Conservation (phyloP, 805 yeast genomes). For the Diddensiella santjacobensis region DNA sequence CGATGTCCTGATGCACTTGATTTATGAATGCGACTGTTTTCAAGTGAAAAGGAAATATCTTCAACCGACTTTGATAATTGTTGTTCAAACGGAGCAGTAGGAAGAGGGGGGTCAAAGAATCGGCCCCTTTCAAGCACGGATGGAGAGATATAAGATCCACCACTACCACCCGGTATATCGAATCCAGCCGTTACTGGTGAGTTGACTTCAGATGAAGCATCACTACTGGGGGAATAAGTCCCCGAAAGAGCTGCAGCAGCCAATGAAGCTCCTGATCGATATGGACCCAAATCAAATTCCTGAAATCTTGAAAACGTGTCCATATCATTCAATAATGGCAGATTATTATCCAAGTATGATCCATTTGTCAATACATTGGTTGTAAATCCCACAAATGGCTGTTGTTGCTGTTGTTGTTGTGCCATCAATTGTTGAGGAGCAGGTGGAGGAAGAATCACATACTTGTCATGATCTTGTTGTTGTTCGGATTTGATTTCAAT, state of each 20-base stretch:
- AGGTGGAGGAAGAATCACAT: too few relatives aligned
- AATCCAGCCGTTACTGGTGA: background rate
- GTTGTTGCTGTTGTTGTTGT: background rate
- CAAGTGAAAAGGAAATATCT: background rate
- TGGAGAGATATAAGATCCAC: background rate
- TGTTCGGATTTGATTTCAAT: background rate
- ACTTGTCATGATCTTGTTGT: too few relatives aligned
- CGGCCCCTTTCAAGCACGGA: background rate
- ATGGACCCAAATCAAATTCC: conserved; percentile 14
- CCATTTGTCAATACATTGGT: conserved; percentile 1
- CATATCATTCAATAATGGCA: background rate
- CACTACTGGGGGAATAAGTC: background rate
- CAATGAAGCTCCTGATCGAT: conserved; percentile 16
- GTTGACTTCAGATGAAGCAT: background rate
- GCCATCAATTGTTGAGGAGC: too few relatives aligned
- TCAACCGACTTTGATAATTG: background rate
- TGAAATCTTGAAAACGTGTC: background rate
- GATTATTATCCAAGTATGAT: background rate
- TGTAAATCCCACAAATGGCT: conserved; percentile 4
- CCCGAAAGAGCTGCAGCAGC: conserved; percentile 20
- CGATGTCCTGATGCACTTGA: background rate
- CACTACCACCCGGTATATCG: background rate
- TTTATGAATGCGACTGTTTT: background rate
- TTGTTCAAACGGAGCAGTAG: background rate
- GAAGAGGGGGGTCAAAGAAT: background rate